Evolutionary conservation across 345 rosid genomes (phyloP), one percentile per base, ranked within the genome.

Genomic region (Eucalyptus sp.): DNA sequence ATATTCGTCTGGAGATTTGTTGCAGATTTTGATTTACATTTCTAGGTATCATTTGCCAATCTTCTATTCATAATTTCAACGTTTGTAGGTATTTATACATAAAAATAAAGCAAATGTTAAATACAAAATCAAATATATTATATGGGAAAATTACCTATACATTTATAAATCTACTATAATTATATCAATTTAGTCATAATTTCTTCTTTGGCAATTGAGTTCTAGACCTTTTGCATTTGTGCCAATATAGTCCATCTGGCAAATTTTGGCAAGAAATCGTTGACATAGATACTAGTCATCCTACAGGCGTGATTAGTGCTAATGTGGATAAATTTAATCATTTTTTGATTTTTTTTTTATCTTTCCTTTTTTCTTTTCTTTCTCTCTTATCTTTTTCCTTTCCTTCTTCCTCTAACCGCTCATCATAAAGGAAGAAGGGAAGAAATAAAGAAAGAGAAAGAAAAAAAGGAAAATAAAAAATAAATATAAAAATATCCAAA

Each of bases 231-330:
- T 22, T 56, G 62, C 29, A 24, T 56, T 24, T 56, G 27, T 0
- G 13, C 20, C 13, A 56, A 56, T 56, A 12, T 4, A 9, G 62
- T 56, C 62, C 6, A 56, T 56, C 3, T 24, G 12, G 62, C 62
- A 22, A 56, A 24, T 56, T 56, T 56, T 56, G 13, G 62, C 27
- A 4, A 3, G 6, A 56, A 56, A 56, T 56, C 1, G 6, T 1
- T 10, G 1, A 56, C 13, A 56, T 10, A 4, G 58, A 52, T 52
- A 7, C 1, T 0, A 1, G 13, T 56, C 1, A 9, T 56, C 29
- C 3, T 56, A 56, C 2, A 2, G 0, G 13, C 6, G 5, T 56
- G 3, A 56, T 24, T 25, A 22, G 29, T 13, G 2, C 62, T 56
- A 22, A 56, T 22, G 13, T 56, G 29, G 10, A 22, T 12, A 56